Evolutionary conservation across 768 basidiomycete species (phyloP).

Genomic region (Suillus americanus): DNA sequence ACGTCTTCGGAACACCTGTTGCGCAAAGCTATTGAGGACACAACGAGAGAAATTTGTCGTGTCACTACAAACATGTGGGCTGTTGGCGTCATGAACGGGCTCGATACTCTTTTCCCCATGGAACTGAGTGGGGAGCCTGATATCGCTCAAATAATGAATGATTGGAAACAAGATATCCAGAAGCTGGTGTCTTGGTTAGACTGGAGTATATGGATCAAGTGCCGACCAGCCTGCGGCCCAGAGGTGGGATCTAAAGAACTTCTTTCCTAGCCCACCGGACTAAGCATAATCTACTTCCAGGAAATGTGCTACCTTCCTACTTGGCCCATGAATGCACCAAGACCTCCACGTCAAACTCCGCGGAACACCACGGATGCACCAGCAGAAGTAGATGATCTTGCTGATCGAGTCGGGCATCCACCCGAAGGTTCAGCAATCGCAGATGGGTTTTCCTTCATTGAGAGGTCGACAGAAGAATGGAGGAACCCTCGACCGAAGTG

Average conservation of each 20-base stretch:
- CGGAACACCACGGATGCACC: background rate
- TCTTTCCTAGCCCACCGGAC: background rate
- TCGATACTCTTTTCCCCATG: background rate
- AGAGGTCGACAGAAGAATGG: constrained; percentile 15
- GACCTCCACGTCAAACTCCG: background rate
- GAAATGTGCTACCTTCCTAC: constrained; percentile 30
- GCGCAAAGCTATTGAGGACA: constrained; percentile 12
- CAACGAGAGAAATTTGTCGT: constrained; percentile 19
- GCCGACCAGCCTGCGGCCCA: constrained; percentile 15
- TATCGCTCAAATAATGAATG: constrained; percentile 5
- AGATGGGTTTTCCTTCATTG: background rate
- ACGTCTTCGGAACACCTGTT: constrained; percentile 14
- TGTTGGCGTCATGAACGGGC: constrained; percentile 14
- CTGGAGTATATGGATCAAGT: constrained; percentile 24
- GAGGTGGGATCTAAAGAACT: constrained; percentile 11
- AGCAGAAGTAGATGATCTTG: background rate
- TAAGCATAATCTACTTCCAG: constrained; percentile 7
- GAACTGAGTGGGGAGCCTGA: background rate
- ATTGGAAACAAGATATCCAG: constrained; percentile 12
- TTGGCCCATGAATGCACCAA: constrained; percentile 15
- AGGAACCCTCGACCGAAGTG: constrained; percentile 23
- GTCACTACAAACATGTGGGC: constrained; percentile 20
- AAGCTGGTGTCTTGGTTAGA: constrained; percentile 22
- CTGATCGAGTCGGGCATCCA: background rate
- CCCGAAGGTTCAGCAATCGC: background rate